A percentile compares a stretch with the other conserved stretches of the same genome.
These are phyloP conservation scores for Nephelium lappaceum DNA, from an alignment of 345 rosid species.

Conservation along the genomic window DNA sequence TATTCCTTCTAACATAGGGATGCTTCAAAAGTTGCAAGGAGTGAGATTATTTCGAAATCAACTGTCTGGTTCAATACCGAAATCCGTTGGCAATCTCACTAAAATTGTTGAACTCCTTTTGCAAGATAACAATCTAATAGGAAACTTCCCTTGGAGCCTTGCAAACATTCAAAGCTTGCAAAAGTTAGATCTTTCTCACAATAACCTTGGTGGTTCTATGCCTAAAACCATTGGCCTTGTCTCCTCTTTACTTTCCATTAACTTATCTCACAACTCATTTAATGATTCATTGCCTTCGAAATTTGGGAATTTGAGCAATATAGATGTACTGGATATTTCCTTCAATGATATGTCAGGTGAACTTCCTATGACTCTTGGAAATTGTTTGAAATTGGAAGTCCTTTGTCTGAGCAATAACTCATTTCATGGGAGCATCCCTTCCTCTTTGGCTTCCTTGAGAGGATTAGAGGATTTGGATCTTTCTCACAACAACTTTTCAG, in stretches of 20 bases:
- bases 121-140: conserved; percentile 18
- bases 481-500: conserved; percentile 33
- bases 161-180: conserved; percentile 6
- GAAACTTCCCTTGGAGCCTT: conserved; percentile 21
- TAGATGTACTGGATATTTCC: too few relatives aligned
- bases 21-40: not conserved
- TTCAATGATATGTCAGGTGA: conserved; percentile 8
- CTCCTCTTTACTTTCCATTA: conserved; percentile 22
- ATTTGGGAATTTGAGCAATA: too few relatives aligned
- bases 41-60: not conserved
- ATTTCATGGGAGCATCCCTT: conserved; percentile 39
- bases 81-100: conserved; percentile 16
- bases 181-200: conserved; percentile 6
- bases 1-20: not conserved
- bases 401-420: conserved; percentile 26
- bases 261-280: not conserved
- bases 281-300: too few relatives aligned
- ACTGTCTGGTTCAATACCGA: not conserved
- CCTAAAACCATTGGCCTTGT: conserved; percentile 18
- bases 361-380: conserved; percentile 32
- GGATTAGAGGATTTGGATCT: conserved; percentile 36
- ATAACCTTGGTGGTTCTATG: conserved; percentile 30
- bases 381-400: conserved; percentile 21
- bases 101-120: not conserved
- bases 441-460: conserved; percentile 26